phyloP scores from a whole-genome alignment of 352 stramenopile genomes.

The Blastocystis sp. region DNA sequence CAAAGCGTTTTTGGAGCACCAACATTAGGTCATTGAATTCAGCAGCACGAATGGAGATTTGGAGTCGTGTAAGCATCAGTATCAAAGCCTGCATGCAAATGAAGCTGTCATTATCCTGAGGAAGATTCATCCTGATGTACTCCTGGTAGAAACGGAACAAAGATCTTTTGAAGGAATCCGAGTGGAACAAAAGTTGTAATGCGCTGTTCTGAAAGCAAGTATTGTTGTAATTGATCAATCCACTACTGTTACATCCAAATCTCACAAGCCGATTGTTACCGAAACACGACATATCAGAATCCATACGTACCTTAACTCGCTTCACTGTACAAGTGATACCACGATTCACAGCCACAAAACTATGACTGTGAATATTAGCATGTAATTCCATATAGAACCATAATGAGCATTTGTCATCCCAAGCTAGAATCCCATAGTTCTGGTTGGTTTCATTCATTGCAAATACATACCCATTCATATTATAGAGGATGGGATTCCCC shows the following conservation, averaged over 20 bases:
- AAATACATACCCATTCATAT: not conserved
- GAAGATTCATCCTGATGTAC: not conserved
- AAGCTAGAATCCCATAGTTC: not conserved
- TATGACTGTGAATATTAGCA: not conserved
- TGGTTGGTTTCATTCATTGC: not conserved
- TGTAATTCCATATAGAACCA: conserved; percentile 33
- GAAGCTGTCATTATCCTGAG: not conserved
- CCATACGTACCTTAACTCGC: not conserved
- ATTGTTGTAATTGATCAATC: conserved; percentile 30
- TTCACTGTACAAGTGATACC: not conserved
- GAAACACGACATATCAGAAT: not conserved
- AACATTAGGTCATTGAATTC: conserved; percentile 59
- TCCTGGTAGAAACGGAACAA: not conserved
- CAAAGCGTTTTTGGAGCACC: conserved; percentile 31
- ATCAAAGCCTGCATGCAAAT: not conserved
- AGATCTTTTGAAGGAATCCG: conserved; percentile 10
- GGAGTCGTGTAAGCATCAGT: conserved; percentile 1
- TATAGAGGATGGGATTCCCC: not conserved
- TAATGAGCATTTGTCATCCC: not conserved
- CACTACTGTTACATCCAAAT: not conserved
- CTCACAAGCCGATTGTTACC: not conserved
- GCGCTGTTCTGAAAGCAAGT: conserved; percentile 61
- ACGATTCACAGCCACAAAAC: not conserved
- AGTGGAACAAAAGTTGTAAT: conserved; percentile 55
- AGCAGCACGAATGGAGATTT: not conserved